phyloP scores from a whole-genome alignment of 768 basidiomycete species.

The Tricholoma sp. region DNA sequence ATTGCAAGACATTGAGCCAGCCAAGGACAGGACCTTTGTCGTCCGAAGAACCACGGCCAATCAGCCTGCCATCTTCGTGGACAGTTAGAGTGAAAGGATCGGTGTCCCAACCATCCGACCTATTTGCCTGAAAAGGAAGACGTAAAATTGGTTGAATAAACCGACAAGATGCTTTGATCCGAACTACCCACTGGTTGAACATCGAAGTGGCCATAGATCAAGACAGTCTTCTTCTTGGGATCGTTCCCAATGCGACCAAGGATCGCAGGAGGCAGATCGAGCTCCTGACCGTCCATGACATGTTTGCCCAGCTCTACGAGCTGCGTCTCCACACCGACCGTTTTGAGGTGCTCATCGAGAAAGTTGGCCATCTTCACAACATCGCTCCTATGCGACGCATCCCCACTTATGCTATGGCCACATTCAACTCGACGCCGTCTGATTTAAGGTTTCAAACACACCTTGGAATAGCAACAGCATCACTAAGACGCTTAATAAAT shows the following conservation, averaged over 20 bases:
- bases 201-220: constrained; percentile 93
- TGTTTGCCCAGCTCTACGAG: constrained; percentile 77
- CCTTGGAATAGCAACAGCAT: constrained; percentile 85
- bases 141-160: neutral
- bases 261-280: constrained; percentile 78
- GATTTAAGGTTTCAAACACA: constrained; percentile 18
- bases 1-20: constrained; percentile 88
- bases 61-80: constrained; percentile 49
- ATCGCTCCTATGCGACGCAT: constrained; percentile 64
- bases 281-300: constrained; percentile 53
- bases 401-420: constrained; percentile 56
- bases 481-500: constrained; percentile 74
- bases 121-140: constrained; percentile 29
- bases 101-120: constrained; percentile 80
- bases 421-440: neutral
- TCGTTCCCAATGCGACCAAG: constrained; percentile 80
- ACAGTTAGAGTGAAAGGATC: constrained; percentile 74
- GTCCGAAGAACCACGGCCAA: constrained; percentile 85
- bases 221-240: constrained; percentile 86
- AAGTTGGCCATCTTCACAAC: constrained; percentile 85
- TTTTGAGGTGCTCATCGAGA: constrained; percentile 66
- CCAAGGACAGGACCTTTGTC: constrained; percentile 89
- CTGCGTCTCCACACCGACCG: constrained; percentile 75
- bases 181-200: constrained; percentile 73
- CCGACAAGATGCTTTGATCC: too few relatives aligned